Evolutionary conservation across 306 rosid species (phyloP).

Genomic region (Gastrolobium villosum): DNA sequence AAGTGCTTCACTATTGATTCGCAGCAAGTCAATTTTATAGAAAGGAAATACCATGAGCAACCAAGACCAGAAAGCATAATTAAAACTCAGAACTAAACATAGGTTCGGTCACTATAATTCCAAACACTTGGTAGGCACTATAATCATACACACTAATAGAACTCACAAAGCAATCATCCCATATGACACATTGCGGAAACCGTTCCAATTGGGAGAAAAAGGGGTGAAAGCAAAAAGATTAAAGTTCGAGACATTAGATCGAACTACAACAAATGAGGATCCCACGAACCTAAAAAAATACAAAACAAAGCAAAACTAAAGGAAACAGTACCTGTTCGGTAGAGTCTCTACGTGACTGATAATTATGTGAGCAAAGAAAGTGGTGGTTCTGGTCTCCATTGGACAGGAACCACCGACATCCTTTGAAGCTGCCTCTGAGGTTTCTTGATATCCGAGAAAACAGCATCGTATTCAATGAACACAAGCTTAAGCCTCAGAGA

Average conservation of each 20-base stretch:
- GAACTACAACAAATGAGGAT: background rate
- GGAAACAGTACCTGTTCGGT: conserved; percentile 56
- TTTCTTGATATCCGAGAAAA: conserved; percentile 67
- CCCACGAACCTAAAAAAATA: background rate
- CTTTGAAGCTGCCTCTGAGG: conserved; percentile 56
- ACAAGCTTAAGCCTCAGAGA: background rate
- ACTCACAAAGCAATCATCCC: conserved; percentile 34
- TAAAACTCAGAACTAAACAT: conserved; percentile 1
- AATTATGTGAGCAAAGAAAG: conserved; percentile 26
- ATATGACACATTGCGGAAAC: background rate
- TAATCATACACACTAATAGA: background rate
- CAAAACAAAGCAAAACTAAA: background rate
- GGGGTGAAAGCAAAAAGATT: background rate
- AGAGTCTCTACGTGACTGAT: conserved; percentile 47
- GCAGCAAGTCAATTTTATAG: background rate
- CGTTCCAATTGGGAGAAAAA: conserved; percentile 8
- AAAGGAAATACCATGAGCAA: conserved; percentile 1
- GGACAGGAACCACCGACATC: conserved; percentile 59
- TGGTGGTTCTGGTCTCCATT: conserved; percentile 51
- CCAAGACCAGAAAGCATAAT: background rate
- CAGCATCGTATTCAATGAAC: conserved; percentile 52
- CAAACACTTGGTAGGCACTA: conserved; percentile 23
- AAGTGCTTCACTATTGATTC: conserved; percentile 27
- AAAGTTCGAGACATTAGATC: conserved; percentile 19
- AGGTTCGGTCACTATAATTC: background rate